phyloP scores from a whole-genome alignment of 2,329 filamentous ascomycete species.

The Colletotrichum sidae region DNA sequence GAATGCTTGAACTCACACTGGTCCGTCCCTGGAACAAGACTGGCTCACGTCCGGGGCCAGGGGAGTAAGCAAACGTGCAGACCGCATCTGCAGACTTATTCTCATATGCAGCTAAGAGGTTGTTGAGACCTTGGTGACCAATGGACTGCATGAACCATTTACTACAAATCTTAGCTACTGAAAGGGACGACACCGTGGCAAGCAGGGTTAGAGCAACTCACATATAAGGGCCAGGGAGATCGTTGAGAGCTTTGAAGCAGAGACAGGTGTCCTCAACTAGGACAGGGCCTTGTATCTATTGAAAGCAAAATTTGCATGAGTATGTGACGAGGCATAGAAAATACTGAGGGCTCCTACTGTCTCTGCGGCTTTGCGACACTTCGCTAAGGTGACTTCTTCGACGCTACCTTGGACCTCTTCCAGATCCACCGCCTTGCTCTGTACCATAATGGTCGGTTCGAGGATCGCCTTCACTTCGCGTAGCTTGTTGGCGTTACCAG shows the following conservation, averaged over 20 bases:
- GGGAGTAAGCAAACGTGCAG: conserved; percentile 93
- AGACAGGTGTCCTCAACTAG: conserved; percentile 96
- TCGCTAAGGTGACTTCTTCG: conserved; percentile 90
- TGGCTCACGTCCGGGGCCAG: conserved; percentile 85
- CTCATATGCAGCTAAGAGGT: conserved; percentile 86
- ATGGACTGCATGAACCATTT: conserved; percentile 93
- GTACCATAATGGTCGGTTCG: conserved; percentile 77
- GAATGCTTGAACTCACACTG: conserved; percentile 63
- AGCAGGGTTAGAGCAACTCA: conserved; percentile 55
- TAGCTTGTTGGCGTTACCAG: conserved; percentile 95
- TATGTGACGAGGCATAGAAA: neutral
- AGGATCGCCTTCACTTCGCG: conserved; percentile 90
- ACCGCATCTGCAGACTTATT: conserved; percentile 94
- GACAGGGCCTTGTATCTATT: conserved; percentile 84
- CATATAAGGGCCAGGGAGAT: conserved; percentile 97
- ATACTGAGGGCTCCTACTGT: conserved; percentile 62
- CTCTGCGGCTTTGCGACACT: conserved; percentile 85
- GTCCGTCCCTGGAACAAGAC: conserved; percentile 94
- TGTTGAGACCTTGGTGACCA: conserved; percentile 88
- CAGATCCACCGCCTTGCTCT: conserved; percentile 81
- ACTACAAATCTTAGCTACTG: conserved; percentile 58
- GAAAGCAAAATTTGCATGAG: conserved; percentile 3
- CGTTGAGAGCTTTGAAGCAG: conserved; percentile 89
- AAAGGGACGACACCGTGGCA: neutral
- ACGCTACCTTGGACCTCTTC: conserved; percentile 92